These are phyloP conservation scores for Glaciozyma martinii DNA, from an alignment of 768 basidiomycete genomes.

Conservation along the genomic window DNA sequence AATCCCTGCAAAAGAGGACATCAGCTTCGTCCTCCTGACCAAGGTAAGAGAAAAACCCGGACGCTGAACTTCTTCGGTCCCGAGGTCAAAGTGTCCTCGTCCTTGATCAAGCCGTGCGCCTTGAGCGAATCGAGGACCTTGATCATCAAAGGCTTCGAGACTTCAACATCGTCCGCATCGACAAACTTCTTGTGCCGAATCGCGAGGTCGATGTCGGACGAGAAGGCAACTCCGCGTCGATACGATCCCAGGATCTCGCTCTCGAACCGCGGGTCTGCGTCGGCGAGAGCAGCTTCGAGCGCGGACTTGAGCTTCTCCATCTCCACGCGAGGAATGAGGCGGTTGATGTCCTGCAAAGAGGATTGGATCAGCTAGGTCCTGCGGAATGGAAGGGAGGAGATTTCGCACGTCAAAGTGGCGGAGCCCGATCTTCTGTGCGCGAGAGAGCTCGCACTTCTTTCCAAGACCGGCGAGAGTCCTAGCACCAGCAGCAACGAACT, in stretches of 20 bases:
- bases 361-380: too few relatives aligned
- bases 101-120: constrained; percentile 3
- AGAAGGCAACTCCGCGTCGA: constrained; percentile 24
- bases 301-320: constrained; percentile 14
- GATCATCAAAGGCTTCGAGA: constrained; percentile 14
- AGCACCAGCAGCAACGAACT: constrained; percentile 9
- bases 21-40: too few relatives aligned
- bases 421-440: constrained; percentile 27
- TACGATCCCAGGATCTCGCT: constrained; percentile 26
- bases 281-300: constrained; percentile 8
- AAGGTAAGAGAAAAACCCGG: too few relatives aligned
- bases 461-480: constrained; percentile 14
- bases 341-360: constrained; percentile 21
- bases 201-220: constrained; percentile 26
- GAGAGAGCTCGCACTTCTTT: constrained; percentile 9
- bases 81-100: constrained; percentile 18
- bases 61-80: constrained; percentile 13
- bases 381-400: too few relatives aligned
- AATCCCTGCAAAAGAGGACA: not conserved
- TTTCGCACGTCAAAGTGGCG: constrained; percentile 16
- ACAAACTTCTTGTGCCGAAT: constrained; percentile 17
- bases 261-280: constrained; percentile 17
- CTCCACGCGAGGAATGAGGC: constrained; percentile 25
- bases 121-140: constrained; percentile 8
- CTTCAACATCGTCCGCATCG: constrained; percentile 16